Conservation (phyloP, 2,329 filamentous ascomycete genomes). For the Fusarium poae region DNA sequence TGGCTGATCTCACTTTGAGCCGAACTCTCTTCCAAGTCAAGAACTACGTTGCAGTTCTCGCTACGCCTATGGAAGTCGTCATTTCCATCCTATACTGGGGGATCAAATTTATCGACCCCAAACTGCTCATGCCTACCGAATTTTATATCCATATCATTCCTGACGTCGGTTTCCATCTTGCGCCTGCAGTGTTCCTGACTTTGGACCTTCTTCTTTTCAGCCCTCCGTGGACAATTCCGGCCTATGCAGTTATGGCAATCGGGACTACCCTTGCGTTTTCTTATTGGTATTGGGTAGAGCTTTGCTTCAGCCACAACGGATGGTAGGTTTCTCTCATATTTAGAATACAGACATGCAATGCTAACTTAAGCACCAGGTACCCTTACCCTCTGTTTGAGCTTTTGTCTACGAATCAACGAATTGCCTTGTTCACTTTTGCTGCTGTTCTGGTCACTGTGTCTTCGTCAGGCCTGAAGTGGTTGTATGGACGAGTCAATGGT, state of each 20-base stretch:
- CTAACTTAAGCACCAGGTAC: constrained; percentile 66
- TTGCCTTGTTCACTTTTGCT: constrained; percentile 76
- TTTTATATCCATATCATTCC: constrained; percentile 67
- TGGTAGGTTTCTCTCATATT: constrained; percentile 60
- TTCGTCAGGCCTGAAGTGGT: constrained; percentile 75
- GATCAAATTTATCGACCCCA: constrained; percentile 68
- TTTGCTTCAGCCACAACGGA: constrained; percentile 76
- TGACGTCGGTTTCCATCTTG: constrained; percentile 75
- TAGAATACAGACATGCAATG: not conserved
- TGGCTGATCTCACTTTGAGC: constrained; percentile 74
- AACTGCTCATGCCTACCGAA: constrained; percentile 66
- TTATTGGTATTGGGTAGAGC: constrained; percentile 84
- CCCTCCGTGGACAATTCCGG: constrained; percentile 77
- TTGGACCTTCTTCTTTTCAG: constrained; percentile 77
- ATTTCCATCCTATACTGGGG: constrained; percentile 82
- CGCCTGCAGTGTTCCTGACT: constrained; percentile 73
- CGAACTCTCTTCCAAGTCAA: constrained; percentile 72
- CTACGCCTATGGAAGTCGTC: constrained; percentile 77
- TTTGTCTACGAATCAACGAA: constrained; percentile 73
- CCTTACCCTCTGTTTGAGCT: constrained; percentile 87
- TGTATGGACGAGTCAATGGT: constrained; percentile 77
- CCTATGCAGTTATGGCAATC: constrained; percentile 69
- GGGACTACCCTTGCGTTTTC: constrained; percentile 70
- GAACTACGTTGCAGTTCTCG: constrained; percentile 74
- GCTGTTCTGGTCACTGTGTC: constrained; percentile 79